phyloP scores from a whole-genome alignment of 306 rosid genomes.

The Cyclanthera cordifolia region DNA sequence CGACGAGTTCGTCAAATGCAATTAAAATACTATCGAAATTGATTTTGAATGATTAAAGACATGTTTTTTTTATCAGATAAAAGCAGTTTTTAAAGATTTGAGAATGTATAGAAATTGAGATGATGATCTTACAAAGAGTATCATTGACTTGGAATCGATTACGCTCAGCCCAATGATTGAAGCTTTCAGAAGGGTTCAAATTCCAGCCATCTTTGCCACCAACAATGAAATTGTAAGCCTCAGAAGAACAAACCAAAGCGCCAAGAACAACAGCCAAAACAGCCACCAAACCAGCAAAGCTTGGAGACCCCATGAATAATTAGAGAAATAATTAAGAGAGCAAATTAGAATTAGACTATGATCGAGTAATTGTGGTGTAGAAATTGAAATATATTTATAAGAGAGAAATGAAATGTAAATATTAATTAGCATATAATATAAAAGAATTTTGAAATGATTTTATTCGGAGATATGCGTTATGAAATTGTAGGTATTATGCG shows the following conservation, averaged over 20 bases:
- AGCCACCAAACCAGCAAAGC: constrained; percentile 15
- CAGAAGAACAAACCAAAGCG: constrained; percentile 15
- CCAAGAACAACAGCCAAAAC: background rate
- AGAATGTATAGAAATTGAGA: too few species aligned
- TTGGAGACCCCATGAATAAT: constrained; percentile 17
- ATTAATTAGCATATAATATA: background rate
- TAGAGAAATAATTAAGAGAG: background rate
- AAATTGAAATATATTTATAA: background rate
- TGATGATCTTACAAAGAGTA: constrained; percentile 46
- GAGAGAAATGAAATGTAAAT: background rate
- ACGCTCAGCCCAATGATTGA: constrained; percentile 44
- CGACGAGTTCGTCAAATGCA: too few species aligned
- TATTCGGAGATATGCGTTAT: background rate
- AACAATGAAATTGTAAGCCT: constrained; percentile 27
- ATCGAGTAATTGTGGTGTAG: background rate
- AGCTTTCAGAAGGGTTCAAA: constrained; percentile 38
- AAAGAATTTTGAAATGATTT: too few species aligned
- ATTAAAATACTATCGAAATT: too few species aligned
- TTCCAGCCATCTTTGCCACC: constrained; percentile 75
- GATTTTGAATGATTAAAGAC: too few species aligned
- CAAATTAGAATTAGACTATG: background rate
- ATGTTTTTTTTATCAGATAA: too few species aligned
- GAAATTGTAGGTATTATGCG: background rate
- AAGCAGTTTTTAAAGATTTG: too few species aligned
- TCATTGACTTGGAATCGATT: constrained; percentile 64